Conservation (phyloP, 129 eudicot species). For the Mikania micrantha region DNA sequence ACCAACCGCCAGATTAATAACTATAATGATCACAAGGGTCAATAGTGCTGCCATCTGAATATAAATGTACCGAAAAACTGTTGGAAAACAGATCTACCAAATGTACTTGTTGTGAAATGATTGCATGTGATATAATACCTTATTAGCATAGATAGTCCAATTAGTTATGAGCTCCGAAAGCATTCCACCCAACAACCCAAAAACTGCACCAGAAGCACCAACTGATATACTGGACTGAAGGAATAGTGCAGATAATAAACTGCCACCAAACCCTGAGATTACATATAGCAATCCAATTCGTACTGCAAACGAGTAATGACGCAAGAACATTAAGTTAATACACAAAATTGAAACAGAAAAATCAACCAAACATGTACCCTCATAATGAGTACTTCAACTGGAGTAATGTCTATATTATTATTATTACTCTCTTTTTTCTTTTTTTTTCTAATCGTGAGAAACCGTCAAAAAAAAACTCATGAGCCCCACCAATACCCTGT, state of each 20-base stretch:
- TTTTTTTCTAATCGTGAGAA: too few relatives aligned
- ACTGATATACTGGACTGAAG: conserved; percentile 73
- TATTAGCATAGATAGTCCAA: conserved; percentile 84
- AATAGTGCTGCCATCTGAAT: conserved; percentile 57
- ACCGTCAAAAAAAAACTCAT: too few relatives aligned
- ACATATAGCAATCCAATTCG: conserved; percentile 73
- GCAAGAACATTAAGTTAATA: neutral
- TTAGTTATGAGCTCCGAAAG: conserved; percentile 85
- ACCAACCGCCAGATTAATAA: conserved; percentile 69
- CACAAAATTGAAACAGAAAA: neutral
- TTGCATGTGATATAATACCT: conserved; percentile 37
- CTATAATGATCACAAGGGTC: conserved; percentile 72
- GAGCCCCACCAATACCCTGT: too few relatives aligned
- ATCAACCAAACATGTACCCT: neutral
- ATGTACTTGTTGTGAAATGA: neutral
- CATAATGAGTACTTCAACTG: neutral
- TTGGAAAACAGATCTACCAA: neutral
- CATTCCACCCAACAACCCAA: conserved; percentile 90
- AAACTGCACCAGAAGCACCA: conserved; percentile 98
- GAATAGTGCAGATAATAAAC: conserved; percentile 80
- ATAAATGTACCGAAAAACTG: neutral
- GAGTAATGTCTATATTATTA: neutral
- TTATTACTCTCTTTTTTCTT: too few relatives aligned
- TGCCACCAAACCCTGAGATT: conserved; percentile 86
- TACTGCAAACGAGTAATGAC: conserved; percentile 37